These are phyloP conservation scores for Xylaria palmicola DNA, from an alignment of 495 filamentous ascomycete genomes.

Conservation along the genomic window DNA sequence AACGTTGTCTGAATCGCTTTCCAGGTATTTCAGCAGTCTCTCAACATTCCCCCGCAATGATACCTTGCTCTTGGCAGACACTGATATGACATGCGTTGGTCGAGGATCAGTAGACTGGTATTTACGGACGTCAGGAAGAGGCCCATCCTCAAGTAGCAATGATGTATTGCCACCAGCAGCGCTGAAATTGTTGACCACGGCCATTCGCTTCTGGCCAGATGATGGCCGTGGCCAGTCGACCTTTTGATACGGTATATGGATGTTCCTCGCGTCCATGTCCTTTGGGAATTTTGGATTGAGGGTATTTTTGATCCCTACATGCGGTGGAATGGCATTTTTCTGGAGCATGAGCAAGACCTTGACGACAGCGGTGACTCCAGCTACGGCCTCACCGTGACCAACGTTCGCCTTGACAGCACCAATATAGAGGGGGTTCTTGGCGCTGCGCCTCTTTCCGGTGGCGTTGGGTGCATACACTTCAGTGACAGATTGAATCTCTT, in stretches of 20 bases:
- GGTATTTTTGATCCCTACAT: constrained; percentile 40
- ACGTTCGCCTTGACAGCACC: constrained; percentile 49
- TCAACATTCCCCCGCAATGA: background rate
- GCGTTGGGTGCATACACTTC: constrained; percentile 18
- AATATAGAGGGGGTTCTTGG: constrained; percentile 13
- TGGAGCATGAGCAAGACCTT: constrained; percentile 51
- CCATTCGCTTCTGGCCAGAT: constrained; percentile 1
- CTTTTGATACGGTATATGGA: background rate
- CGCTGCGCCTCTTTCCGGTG: constrained; percentile 28
- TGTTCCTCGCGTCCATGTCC: background rate
- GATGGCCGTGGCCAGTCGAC: background rate
- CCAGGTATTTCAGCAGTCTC: constrained; percentile 28
- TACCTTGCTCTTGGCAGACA: background rate
- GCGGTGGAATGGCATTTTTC: constrained; percentile 38
- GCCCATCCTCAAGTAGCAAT: background rate
- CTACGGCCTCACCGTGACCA: constrained; percentile 49
- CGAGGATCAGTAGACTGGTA: background rate
- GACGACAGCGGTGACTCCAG: constrained; percentile 41
- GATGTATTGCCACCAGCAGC: constrained; percentile 23
- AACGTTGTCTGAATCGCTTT: constrained; percentile 40
- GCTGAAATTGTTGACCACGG: constrained; percentile 39
- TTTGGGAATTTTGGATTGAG: background rate
- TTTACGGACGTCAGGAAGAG: background rate
- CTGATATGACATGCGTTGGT: background rate
- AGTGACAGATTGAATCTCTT: constrained; percentile 25